These are phyloP conservation scores for Hyphochytrium catenoides DNA, from an alignment of 352 stramenopile genomes.

Conservation along the genomic window DNA sequence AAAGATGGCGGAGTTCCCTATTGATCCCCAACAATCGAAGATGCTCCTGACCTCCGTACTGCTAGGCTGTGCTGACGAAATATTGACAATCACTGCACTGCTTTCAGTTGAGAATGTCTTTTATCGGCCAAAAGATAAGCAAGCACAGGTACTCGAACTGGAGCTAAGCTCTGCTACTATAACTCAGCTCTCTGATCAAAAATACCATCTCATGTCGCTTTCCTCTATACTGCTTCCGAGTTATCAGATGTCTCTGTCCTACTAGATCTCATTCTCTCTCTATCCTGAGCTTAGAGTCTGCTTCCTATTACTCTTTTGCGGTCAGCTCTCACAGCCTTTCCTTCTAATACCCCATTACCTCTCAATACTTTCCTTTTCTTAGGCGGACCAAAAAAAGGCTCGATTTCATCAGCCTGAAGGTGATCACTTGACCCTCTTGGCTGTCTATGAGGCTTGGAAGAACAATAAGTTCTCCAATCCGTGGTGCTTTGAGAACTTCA, in stretches of 20 bases:
- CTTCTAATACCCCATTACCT: too few species aligned
- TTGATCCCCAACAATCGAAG: slow-evolving; percentile 96
- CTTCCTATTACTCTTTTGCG: too few species aligned
- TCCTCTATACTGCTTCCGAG: too few species aligned
- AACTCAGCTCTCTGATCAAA: too few species aligned
- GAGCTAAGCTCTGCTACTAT: too few species aligned
- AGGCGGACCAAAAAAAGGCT: slow-evolving; percentile 96
- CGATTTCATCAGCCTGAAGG: slow-evolving; percentile 97
- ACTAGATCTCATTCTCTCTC: too few species aligned
- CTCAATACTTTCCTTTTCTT: too few species aligned
- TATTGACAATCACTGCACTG: slow-evolving; percentile 97
- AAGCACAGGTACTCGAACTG: too few species aligned
- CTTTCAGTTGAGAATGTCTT: slow-evolving; percentile 96
- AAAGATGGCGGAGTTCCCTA: slow-evolving; percentile 98
- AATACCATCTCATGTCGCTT: too few species aligned
- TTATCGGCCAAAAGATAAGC: slow-evolving; percentile 95
- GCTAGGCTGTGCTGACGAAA: slow-evolving; percentile 91
- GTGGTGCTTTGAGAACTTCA: slow-evolving; percentile 99
- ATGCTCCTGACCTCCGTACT: slow-evolving; percentile 94
- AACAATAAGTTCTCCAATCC: slow-evolving; percentile 88
- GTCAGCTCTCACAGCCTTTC: too few species aligned
- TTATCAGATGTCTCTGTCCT: too few species aligned
- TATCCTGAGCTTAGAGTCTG: too few species aligned
- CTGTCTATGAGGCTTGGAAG: slow-evolving; percentile 96
- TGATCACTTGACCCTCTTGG: slow-evolving; percentile 93